phyloP scores from a whole-genome alignment of 75 land plant species.

The Picea glauca region DNA sequence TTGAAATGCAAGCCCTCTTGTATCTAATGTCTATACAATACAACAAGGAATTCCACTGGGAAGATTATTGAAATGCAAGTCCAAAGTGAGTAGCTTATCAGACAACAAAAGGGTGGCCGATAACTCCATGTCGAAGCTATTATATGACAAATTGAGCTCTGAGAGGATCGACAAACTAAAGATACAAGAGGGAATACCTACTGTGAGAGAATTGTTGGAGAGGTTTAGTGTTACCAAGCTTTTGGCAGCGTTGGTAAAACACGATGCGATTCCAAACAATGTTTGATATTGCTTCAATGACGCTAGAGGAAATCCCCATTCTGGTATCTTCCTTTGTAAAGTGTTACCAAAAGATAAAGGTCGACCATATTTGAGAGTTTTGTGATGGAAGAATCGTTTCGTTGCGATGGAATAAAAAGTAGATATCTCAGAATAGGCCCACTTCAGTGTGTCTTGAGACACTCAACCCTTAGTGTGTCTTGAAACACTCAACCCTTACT shows the following conservation, averaged over 20 bases:
- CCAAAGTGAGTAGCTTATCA: slow-evolving; percentile 41
- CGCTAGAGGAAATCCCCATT: slow-evolving; percentile 26
- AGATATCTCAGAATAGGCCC: too few species aligned
- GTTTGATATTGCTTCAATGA: slow-evolving; percentile 28
- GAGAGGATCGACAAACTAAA: slow-evolving; percentile 22
- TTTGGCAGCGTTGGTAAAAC: slow-evolving; percentile 35
- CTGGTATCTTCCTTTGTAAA: slow-evolving; percentile 44
- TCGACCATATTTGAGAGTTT: slow-evolving; percentile 25
- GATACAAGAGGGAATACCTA: slow-evolving; percentile 61
- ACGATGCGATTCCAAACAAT: slow-evolving; percentile 52
- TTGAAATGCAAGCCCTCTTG: slow-evolving; percentile 65
- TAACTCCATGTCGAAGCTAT: slow-evolving; percentile 41
- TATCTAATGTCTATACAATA: slow-evolving; percentile 29
- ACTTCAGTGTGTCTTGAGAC: too few species aligned
- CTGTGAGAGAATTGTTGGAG: slow-evolving; percentile 44
- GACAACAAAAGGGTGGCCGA: slow-evolving; percentile 47
- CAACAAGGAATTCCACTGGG: slow-evolving; percentile 53
- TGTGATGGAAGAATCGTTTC: slow-evolving; percentile 13
- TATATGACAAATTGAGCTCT: slow-evolving; percentile 55
- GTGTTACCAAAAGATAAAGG: slow-evolving; percentile 42
- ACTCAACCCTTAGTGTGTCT: too few species aligned
- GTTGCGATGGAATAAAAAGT: too few species aligned
- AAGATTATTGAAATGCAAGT: slow-evolving; percentile 62
- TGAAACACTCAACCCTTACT: too few species aligned
- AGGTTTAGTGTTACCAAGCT: slow-evolving; percentile 45